Evolutionary conservation across 1,139 yeast genomes (phyloP).

Genomic region (Debaryomyces nepalensis): DNA sequence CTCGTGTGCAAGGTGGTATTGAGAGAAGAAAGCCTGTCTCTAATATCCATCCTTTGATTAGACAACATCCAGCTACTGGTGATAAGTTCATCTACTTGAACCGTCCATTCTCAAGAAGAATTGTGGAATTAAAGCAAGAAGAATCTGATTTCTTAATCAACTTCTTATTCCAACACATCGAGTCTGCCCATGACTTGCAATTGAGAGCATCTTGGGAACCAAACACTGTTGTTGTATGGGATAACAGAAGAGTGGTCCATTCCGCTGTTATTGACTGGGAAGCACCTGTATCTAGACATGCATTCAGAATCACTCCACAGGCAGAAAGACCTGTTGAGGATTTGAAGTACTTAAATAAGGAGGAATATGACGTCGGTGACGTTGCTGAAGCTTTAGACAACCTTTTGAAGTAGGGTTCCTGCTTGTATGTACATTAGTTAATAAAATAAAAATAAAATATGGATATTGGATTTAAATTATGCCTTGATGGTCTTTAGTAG

Average conservation of each 20-base stretch:
- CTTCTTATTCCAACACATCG: constrained; percentile 37
- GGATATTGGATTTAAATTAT: too few relatives aligned
- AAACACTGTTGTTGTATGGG: constrained; percentile 61
- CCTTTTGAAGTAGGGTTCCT: neutral
- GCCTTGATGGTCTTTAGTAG: too few relatives aligned
- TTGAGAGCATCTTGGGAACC: constrained; percentile 61
- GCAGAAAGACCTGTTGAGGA: constrained; percentile 53
- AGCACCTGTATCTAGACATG: constrained; percentile 55
- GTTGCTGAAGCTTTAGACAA: constrained; percentile 38
- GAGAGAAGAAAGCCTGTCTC: constrained; percentile 56
- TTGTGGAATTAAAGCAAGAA: constrained; percentile 41
- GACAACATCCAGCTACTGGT: constrained; percentile 50
- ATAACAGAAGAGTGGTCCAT: constrained; percentile 58
- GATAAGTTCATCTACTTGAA: constrained; percentile 47
- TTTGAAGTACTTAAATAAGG: constrained; percentile 38
- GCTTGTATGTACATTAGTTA: too few relatives aligned
- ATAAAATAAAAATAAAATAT: too few relatives aligned
- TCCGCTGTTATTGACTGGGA: constrained; percentile 57
- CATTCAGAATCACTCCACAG: constrained; percentile 68
- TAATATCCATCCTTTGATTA: constrained; percentile 46
- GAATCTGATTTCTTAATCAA: constrained; percentile 39
- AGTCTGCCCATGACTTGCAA: constrained; percentile 47
- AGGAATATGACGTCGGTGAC: constrained; percentile 44
- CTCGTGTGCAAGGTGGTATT: constrained; percentile 36
- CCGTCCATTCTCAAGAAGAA: constrained; percentile 40